Conservation (phyloP, 345 rosid genomes). For the Theobroma cacao region DNA sequence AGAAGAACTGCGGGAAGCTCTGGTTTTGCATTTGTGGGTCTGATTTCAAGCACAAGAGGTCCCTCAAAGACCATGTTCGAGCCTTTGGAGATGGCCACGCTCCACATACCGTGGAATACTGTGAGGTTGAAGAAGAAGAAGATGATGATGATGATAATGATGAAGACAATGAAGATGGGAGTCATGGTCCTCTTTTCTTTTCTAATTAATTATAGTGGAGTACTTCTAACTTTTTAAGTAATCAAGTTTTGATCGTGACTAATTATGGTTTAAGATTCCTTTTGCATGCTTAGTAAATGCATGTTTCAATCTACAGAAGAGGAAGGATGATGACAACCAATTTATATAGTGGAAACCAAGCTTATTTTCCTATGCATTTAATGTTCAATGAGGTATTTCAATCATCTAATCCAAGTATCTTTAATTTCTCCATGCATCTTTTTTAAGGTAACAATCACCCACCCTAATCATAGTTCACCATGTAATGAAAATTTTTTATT, state of each 20-base stretch:
- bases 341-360: slow-evolving; percentile 22
- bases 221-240: too few relatives aligned
- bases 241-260: slow-evolving; percentile 3
- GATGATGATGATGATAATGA: slow-evolving; percentile 30
- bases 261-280: neutral
- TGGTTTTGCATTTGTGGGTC: slow-evolving; percentile 73
- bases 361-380: slow-evolving; percentile 18
- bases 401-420: neutral
- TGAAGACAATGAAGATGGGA: slow-evolving; percentile 14
- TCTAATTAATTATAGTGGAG: slow-evolving; percentile 1
- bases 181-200: slow-evolving; percentile 12
- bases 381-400: slow-evolving; percentile 18
- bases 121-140: slow-evolving; percentile 32
- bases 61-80: slow-evolving; percentile 64
- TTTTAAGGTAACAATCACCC: too few relatives aligned
- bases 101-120: slow-evolving; percentile 34
- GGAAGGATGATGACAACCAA: slow-evolving; percentile 18
- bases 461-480: too few relatives aligned
- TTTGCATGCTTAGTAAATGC: neutral
- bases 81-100: slow-evolving; percentile 65
- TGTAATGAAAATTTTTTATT: neutral
- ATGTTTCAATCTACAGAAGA: neutral
- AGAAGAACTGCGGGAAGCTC: slow-evolving; percentile 64
- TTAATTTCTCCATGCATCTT: neutral
- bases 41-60: slow-evolving; percentile 70